Evolutionary conservation across 108 stramenopile species (phyloP), one percentile per base, ranked within the genome.

Genomic region (Bacterosira constricta): DNA sequence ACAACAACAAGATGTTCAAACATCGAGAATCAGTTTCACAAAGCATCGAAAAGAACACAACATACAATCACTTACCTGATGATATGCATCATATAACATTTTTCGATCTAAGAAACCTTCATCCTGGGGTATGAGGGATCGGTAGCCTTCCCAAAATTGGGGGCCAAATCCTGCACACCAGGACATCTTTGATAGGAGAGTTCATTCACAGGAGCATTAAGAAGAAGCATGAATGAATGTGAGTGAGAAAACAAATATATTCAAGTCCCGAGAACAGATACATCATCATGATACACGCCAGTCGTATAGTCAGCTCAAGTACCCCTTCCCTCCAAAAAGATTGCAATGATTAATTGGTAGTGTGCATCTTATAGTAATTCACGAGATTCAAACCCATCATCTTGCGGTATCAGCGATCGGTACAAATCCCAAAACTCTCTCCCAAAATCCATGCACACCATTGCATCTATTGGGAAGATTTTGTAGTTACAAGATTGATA

Each of bases 21-120:
- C n/a, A n/a, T n/a, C 53, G 15, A 18, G 37, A 41, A 29, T 61
- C 21, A 5, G 37, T 27, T 34, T 6, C 20, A 29, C 39, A 27
- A 61, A 7, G 15, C 17, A 32, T 1, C 11, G n/a, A n/a, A n/a
- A n/a, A n/a, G n/a, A n/a, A n/a, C n/a, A n/a, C n/a, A n/a, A n/a
- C n/a, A n/a, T n/a, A n/a, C n/a, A n/a, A 6, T 20, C 9, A 15
- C 60, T 61, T 32, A 61, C 60, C 45, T 87, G 83, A 59, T 87
- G 86, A 44, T 87, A 84, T 6, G 78, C 81, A 70, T 84, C 83
- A 49, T 87, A 87, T 10, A 87, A 72, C 5, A 81, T 81, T 46
- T 79, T 75, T 55, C 86, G 73, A 44, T 81, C 63, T 0, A 66
- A 37, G 26, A 87, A 87, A 13, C 83, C 83, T 20, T 82, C 74